These are phyloP conservation scores for Penicillium sp. DNA, from an alignment of 2,329 filamentous ascomycete species.

Conservation along the genomic window DNA sequence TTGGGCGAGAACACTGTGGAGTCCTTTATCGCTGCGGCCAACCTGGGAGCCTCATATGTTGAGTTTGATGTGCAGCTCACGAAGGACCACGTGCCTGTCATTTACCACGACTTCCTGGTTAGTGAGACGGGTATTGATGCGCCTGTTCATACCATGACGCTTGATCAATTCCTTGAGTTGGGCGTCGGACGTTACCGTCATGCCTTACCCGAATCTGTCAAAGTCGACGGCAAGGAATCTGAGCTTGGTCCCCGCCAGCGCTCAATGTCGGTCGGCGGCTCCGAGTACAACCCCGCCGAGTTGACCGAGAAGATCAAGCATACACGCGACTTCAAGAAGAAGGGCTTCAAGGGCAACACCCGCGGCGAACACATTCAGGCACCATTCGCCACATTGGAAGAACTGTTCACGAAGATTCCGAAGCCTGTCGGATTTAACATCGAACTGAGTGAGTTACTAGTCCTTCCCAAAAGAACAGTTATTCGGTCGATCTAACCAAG, in stretches of 20 bases:
- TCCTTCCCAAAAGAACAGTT: conserved; percentile 19
- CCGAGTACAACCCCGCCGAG: conserved; percentile 36
- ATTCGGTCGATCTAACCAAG: conserved; percentile 23
- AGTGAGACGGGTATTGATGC: conserved; percentile 96
- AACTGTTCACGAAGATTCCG: conserved; percentile 78
- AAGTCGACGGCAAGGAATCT: conserved; percentile 11
- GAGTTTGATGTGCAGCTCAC: conserved; percentile 87
- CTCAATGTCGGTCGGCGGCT: conserved; percentile 54
- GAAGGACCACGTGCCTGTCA: conserved; percentile 96
- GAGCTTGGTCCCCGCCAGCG: conserved; percentile 32
- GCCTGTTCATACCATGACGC: conserved; percentile 83
- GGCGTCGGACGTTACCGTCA: conserved; percentile 46
- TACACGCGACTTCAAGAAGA: conserved; percentile 85
- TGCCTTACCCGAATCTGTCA: conserved; percentile 33
- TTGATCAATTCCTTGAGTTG: conserved; percentile 85
- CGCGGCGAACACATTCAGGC: conserved; percentile 91
- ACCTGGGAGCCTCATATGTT: conserved; percentile 68
- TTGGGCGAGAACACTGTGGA: conserved; percentile 91
- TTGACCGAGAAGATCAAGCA: conserved; percentile 88
- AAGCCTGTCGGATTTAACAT: conserved; percentile 89
- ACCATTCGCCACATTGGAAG: conserved; percentile 88
- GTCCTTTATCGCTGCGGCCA: conserved; percentile 92
- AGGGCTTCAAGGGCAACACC: conserved; percentile 92
- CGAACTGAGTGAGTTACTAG: conserved; percentile 61
- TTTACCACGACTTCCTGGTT: conserved; percentile 96